These are phyloP conservation scores for Dothideomycetes sp. DNA, from an alignment of 2,329 filamentous ascomycete genomes.

Conservation along the genomic window DNA sequence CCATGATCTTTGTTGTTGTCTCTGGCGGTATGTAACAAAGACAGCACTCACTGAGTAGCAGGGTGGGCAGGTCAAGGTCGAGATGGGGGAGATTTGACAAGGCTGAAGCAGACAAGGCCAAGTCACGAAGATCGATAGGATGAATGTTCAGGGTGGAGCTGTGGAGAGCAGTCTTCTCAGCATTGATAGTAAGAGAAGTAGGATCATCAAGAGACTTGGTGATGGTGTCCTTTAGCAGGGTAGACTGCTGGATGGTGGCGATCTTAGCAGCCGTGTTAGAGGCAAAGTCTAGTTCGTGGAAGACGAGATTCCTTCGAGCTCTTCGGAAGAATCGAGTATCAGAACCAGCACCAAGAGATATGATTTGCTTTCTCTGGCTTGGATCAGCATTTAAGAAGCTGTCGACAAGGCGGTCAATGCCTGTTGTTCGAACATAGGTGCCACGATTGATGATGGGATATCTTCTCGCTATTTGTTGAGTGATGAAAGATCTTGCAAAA, in stretches of 20 bases:
- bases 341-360: slow-evolving; percentile 87
- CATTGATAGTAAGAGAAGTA: slow-evolving; percentile 21
- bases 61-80: slow-evolving; percentile 55
- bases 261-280: slow-evolving; percentile 61
- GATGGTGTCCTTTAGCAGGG: slow-evolving; percentile 18
- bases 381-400: slow-evolving; percentile 50
- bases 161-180: slow-evolving; percentile 31
- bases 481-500: slow-evolving; percentile 62
- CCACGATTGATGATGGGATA: slow-evolving; percentile 93
- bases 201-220: slow-evolving; percentile 2
- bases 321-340: slow-evolving; percentile 82
- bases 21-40: slow-evolving; percentile 70
- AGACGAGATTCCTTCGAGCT: slow-evolving; percentile 48
- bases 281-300: slow-evolving; percentile 89
- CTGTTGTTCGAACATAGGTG: slow-evolving; percentile 82
- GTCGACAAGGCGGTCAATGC: slow-evolving; percentile 67
- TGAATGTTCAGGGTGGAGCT: slow-evolving; percentile 43
- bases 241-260: slow-evolving; percentile 22
- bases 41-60: slow-evolving; percentile 91
- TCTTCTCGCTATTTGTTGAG: slow-evolving; percentile 46
- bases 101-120: slow-evolving; percentile 28
- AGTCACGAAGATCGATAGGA: slow-evolving; percentile 55
- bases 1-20: slow-evolving; percentile 53
- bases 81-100: slow-evolving; percentile 29
- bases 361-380: slow-evolving; percentile 48